Percentiles rank a stretch among this genome's conserved stretches.
phyloP scores from a whole-genome alignment of 495 filamentous ascomycete genomes.

The Amphirosellinia nigrospora region DNA sequence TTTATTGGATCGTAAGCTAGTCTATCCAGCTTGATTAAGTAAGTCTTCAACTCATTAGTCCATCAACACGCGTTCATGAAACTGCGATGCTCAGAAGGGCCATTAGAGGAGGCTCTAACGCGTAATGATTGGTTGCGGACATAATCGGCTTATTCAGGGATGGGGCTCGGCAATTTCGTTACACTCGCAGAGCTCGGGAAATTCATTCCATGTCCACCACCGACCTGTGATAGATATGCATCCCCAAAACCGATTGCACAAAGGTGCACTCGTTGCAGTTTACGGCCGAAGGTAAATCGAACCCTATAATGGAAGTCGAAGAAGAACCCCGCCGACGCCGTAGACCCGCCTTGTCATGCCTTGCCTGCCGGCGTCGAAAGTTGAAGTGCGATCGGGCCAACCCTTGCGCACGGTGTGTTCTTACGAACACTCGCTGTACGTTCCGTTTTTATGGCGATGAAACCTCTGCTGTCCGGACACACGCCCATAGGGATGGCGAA shows the following conservation, averaged over 20 bases:
- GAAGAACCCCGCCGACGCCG: conserved; percentile 40
- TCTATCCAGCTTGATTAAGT: neutral
- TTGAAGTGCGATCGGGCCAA: conserved; percentile 55
- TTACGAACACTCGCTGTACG: conserved; percentile 31
- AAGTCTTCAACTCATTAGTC: neutral
- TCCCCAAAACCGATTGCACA: neutral
- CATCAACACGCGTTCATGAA: too few relatives aligned
- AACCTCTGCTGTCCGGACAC: conserved; percentile 1
- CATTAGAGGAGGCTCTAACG: neutral
- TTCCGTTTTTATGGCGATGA: conserved; percentile 31
- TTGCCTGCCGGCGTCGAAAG: conserved; percentile 58
- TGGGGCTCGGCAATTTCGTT: conserved; percentile 17
- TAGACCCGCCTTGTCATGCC: conserved; percentile 48
- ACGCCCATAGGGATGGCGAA: neutral
- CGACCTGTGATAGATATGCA: neutral
- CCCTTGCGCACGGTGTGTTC: conserved; percentile 54
- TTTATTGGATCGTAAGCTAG: neutral
- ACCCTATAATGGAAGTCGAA: conserved; percentile 32
- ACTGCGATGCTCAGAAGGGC: neutral
- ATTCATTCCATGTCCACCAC: neutral
- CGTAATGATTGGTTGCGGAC: conserved; percentile 15
- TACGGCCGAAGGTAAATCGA: neutral
- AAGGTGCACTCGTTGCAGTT: neutral
- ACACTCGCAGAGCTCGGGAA: conserved; percentile 6
- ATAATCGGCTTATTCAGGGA: conserved; percentile 20